These are phyloP conservation scores for Helicostylum pulchrum DNA, from an alignment of 192 early-diverging fungal species.

Conservation along the genomic window DNA sequence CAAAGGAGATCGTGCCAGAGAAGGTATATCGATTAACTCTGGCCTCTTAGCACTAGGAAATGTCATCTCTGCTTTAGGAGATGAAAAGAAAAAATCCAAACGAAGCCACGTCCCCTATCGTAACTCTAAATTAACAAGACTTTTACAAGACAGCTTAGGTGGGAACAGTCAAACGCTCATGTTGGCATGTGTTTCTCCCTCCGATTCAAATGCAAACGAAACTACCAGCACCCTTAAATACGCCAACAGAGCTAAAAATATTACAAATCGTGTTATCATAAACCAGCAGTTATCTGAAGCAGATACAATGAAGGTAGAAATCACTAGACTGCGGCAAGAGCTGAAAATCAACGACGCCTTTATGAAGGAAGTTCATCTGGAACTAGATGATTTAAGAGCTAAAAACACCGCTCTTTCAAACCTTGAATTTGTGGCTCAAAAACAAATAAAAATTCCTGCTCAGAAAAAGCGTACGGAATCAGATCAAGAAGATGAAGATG, in stretches of 20 bases:
- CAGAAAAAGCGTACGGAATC: no score
- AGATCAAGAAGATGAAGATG: no score
- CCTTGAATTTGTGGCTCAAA: no score
- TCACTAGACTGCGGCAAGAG: constrained; percentile 4
- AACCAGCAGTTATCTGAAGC: constrained; percentile 35
- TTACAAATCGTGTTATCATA: constrained; percentile 50
- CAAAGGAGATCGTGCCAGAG: constrained; percentile 87
- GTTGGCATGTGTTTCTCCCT: constrained; percentile 88
- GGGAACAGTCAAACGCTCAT: constrained; percentile 92
- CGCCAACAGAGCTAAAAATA: constrained; percentile 93
- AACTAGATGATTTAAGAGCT: constrained; percentile 12
- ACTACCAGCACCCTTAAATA: constrained; percentile 94
- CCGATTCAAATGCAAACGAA: constrained; percentile 80
- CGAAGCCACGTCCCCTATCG: constrained; percentile 85
- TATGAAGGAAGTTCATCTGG: constrained; percentile 17
- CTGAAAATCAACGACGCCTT: constrained; percentile 11
- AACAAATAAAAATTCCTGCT: no score
- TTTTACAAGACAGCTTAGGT: constrained; percentile 95
- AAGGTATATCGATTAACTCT: constrained; percentile 96
- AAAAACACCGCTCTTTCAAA: neutral
- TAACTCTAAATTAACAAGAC: constrained; percentile 94
- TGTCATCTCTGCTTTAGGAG: constrained; percentile 93
- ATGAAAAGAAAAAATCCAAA: constrained; percentile 52
- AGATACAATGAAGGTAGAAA: constrained; percentile 1
- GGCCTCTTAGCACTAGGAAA: constrained; percentile 96